Evolutionary conservation across 1,139 yeast genomes (phyloP).

Genomic region (Cylindricascospora bacillispora): DNA sequence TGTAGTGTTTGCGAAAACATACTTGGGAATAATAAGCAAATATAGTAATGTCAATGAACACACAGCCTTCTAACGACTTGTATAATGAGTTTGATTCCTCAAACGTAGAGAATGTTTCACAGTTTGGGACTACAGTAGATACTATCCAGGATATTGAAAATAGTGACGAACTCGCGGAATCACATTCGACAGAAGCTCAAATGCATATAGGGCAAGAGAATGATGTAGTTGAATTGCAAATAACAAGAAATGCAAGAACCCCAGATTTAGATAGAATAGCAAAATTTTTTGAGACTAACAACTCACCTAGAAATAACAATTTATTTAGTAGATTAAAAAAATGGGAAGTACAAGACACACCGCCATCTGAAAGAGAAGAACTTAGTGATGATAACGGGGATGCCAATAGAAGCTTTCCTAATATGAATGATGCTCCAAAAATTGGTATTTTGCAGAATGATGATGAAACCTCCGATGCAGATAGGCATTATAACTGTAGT

Average conservation of each 20-base stretch:
- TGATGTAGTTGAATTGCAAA: not conserved
- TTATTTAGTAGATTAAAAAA: conserved; percentile 7
- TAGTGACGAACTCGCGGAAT: too few species aligned
- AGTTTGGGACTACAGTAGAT: too few species aligned
- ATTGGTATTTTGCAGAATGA: not conserved
- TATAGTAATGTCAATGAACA: too few species aligned
- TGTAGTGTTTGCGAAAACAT: too few species aligned
- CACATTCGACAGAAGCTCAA: too few species aligned
- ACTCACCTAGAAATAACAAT: conserved; percentile 8
- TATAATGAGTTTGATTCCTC: too few species aligned
- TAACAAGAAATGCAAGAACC: conserved; percentile 11
- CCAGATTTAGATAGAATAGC: conserved; percentile 21
- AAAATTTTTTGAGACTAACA: conserved; percentile 12
- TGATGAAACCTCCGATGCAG: not conserved
- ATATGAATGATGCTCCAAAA: not conserved
- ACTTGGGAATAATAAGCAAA: too few species aligned
- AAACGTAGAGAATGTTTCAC: too few species aligned
- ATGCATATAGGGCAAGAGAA: too few species aligned
- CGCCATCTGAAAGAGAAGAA: conserved; percentile 7
- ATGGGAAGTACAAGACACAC: conserved; percentile 14
- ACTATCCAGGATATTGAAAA: too few species aligned
- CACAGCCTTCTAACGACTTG: too few species aligned
- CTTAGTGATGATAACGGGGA: not conserved
- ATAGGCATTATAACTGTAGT: not conserved
- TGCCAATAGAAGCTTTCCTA: not conserved